Conservation (phyloP, 2,329 filamentous ascomycete genomes). For the Botrytis cinerea region DNA sequence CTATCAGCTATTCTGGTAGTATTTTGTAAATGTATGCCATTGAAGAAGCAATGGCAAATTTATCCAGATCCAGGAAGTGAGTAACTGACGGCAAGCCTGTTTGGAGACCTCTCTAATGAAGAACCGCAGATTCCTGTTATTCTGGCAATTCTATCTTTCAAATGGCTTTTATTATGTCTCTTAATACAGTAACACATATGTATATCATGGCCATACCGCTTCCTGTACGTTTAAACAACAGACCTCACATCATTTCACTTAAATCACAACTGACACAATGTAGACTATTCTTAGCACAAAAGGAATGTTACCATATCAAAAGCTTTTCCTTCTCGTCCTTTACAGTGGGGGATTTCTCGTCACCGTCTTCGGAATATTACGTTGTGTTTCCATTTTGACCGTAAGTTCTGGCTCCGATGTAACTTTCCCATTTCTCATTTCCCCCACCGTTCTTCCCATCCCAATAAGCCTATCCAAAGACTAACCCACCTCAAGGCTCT, state of each 20-base stretch:
- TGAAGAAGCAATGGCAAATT: slow-evolving; percentile 23
- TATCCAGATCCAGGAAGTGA: slow-evolving; percentile 21
- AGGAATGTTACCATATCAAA: slow-evolving; percentile 9
- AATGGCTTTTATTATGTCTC: slow-evolving; percentile 15
- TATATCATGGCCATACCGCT: slow-evolving; percentile 19
- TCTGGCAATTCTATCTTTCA: slow-evolving; percentile 9
- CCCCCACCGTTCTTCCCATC: neutral
- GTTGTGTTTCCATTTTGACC: neutral
- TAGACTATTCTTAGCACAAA: neutral
- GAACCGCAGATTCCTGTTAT: slow-evolving; percentile 5
- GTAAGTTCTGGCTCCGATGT: neutral
- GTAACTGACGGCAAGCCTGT: neutral
- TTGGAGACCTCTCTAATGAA: neutral
- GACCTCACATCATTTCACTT: neutral
- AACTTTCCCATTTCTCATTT: neutral
- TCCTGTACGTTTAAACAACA: neutral
- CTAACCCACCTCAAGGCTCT: neutral
- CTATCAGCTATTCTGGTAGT: slow-evolving; percentile 15
- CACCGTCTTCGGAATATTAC: slow-evolving; percentile 6
- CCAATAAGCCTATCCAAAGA: too few species aligned
- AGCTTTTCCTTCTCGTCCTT: slow-evolving; percentile 9
- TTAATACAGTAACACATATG: slow-evolving; percentile 10
- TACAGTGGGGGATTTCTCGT: slow-evolving; percentile 18
- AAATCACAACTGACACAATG: neutral
- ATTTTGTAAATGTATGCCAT: slow-evolving; percentile 17